A percentile compares a stretch with the other conserved stretches of the same genome.
Evolutionary conservation across 352 stramenopile species (phyloP).

Genomic region (Globisporangium emineosum): DNA sequence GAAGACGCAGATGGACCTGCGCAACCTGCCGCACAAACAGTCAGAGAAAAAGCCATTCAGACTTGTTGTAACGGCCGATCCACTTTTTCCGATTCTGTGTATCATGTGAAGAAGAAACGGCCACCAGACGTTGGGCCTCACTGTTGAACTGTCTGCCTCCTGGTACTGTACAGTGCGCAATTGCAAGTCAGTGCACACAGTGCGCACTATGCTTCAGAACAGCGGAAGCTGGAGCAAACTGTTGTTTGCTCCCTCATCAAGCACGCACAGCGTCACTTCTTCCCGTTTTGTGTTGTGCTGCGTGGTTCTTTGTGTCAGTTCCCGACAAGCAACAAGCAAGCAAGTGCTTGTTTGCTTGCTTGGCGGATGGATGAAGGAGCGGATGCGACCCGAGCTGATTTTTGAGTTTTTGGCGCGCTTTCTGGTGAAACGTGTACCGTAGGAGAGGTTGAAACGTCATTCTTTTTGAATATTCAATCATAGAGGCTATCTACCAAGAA

Average conservation of each 20-base stretch:
- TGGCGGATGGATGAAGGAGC: neutral
- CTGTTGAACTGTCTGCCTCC: neutral
- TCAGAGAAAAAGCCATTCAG: neutral
- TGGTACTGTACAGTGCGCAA: neutral
- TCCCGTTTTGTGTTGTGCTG: neutral
- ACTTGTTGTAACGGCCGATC: neutral
- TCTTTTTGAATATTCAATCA: neutral
- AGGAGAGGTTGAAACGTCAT: neutral
- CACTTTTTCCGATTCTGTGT: neutral
- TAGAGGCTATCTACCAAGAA: neutral
- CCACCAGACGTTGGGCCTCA: too few relatives aligned
- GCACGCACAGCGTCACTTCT: neutral
- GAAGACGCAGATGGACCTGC: neutral
- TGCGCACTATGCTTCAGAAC: neutral
- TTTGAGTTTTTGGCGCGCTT: neutral
- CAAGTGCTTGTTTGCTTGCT: neutral
- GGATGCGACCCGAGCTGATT: neutral
- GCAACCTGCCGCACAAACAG: too few relatives aligned
- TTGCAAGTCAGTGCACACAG: neutral
- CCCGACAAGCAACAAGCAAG: neutral
- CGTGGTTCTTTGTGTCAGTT: neutral
- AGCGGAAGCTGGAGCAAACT: too few relatives aligned
- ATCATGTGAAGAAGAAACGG: neutral
- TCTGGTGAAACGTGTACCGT: neutral
- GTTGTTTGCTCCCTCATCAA: too few relatives aligned